Percentiles rank a stretch among this genome's conserved stretches.
Evolutionary conservation across 2,329 filamentous ascomycete genomes (phyloP).

Genomic region (Fusarium sp.): DNA sequence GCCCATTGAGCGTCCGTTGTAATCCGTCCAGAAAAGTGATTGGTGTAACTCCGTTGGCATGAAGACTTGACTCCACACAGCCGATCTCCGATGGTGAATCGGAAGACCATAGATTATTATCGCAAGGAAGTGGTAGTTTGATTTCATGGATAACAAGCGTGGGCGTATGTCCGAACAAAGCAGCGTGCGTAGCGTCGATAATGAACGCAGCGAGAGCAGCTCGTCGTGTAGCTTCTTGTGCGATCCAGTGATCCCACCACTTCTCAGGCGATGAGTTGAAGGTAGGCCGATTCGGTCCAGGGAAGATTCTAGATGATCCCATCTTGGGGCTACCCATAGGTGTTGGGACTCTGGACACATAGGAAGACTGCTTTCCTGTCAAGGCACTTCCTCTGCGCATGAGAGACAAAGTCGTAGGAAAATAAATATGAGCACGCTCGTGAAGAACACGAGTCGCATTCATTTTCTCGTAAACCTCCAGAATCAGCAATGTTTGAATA

Average conservation of each 20-base stretch:
- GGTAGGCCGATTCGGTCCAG: slow-evolving; percentile 17
- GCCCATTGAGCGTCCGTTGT: slow-evolving; percentile 43
- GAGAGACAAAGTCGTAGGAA: slow-evolving; percentile 44
- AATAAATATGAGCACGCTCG: slow-evolving; percentile 47
- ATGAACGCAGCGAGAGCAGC: slow-evolving; percentile 46
- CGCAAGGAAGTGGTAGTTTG: slow-evolving; percentile 45
- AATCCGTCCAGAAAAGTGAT: slow-evolving; percentile 45
- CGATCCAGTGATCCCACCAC: slow-evolving; percentile 49
- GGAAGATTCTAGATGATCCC: slow-evolving; percentile 23
- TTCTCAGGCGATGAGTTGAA: slow-evolving; percentile 43
- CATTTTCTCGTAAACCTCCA: slow-evolving; percentile 46
- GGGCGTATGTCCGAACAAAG: slow-evolving; percentile 45
- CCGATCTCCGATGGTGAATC: slow-evolving; percentile 46
- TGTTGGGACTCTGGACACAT: slow-evolving; percentile 42
- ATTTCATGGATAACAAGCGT: slow-evolving; percentile 47
- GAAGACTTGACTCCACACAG: slow-evolving; percentile 45
- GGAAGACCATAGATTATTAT: slow-evolving; percentile 46
- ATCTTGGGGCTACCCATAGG: slow-evolving; percentile 41
- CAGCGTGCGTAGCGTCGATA: slow-evolving; percentile 45
- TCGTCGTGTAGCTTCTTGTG: slow-evolving; percentile 45
- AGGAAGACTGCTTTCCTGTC: slow-evolving; percentile 44
- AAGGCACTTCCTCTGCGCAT: slow-evolving; percentile 46
- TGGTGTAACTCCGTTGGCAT: slow-evolving; percentile 44
- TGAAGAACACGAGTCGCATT: slow-evolving; percentile 45
- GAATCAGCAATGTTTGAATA: slow-evolving; percentile 43